Conservation (phyloP, 2,329 filamentous ascomycete genomes). For the Fusarium irregulare region DNA sequence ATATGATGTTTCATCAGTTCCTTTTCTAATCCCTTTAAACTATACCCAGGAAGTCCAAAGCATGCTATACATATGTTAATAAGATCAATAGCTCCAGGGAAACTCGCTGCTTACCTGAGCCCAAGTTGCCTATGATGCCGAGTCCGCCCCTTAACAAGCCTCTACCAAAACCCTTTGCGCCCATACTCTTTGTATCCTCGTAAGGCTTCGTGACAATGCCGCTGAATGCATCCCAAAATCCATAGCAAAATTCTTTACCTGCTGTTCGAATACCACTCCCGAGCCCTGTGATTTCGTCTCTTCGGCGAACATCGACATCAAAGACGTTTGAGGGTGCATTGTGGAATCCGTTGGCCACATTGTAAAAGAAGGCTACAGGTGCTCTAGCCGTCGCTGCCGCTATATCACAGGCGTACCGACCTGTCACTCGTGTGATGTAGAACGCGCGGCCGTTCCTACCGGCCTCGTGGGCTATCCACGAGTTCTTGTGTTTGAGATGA, state of each 20-base stretch:
- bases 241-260: conserved; percentile 71
- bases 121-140: conserved; percentile 59
- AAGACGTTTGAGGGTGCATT: conserved; percentile 76
- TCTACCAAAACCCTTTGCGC: conserved; percentile 70
- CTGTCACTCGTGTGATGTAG: conserved; percentile 54
- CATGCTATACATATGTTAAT: conserved; percentile 38
- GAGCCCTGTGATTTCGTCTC: conserved; percentile 74
- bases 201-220: conserved; percentile 74
- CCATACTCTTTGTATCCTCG: conserved; percentile 71
- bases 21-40: conserved; percentile 65
- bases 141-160: conserved; percentile 61
- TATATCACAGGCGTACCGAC: conserved; percentile 69
- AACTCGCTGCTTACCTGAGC: conserved; percentile 46
- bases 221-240: conserved; percentile 75
- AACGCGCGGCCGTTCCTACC: conserved; percentile 44
- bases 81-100: fast-evolving
- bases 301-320: conserved; percentile 69
- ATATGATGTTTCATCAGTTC: conserved; percentile 54
- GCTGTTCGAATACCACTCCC: conserved; percentile 70
- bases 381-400: conserved; percentile 70
- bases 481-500: conserved; percentile 38
- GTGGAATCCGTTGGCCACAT: conserved; percentile 77
- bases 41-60: conserved; percentile 62
- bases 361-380: conserved; percentile 75
- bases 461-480: conserved; percentile 44